phyloP scores from a whole-genome alignment of 306 rosid species.

The Corylus avellana region DNA sequence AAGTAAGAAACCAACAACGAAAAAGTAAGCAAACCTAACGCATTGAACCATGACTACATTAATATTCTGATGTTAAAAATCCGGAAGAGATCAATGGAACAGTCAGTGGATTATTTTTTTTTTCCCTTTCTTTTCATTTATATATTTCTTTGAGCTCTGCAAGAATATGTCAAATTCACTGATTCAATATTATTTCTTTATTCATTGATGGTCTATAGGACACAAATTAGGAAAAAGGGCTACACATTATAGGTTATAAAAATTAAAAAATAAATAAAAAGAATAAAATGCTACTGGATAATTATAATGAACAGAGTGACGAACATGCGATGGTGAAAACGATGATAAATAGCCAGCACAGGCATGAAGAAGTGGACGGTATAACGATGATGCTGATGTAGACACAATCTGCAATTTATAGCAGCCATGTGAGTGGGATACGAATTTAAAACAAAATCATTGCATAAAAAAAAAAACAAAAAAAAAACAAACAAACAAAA shows the following conservation, averaged over 20 bases:
- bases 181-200: neutral
- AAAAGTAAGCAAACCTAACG: neutral
- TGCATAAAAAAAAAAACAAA: neutral
- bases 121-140: neutral
- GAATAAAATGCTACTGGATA: conserved; percentile 4
- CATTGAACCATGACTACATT: neutral
- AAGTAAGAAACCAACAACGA: neutral
- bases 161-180: neutral
- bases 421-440: conserved; percentile 30
- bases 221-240: neutral
- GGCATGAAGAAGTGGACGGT: conserved; percentile 74
- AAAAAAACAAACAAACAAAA: no score
- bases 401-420: conserved; percentile 67
- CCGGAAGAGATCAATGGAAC: neutral
- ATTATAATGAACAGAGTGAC: conserved; percentile 38
- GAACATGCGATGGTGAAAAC: conserved; percentile 84
- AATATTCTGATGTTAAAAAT: neutral
- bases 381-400: conserved; percentile 60
- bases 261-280: neutral
- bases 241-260: neutral
- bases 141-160: neutral
- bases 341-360: conserved; percentile 92
- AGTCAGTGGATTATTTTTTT: neutral
- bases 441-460: conserved; percentile 12
- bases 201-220: neutral